phyloP scores from a whole-genome alignment of 2,329 filamentous ascomycete genomes.

The Cryoendolithus antarcticus region DNA sequence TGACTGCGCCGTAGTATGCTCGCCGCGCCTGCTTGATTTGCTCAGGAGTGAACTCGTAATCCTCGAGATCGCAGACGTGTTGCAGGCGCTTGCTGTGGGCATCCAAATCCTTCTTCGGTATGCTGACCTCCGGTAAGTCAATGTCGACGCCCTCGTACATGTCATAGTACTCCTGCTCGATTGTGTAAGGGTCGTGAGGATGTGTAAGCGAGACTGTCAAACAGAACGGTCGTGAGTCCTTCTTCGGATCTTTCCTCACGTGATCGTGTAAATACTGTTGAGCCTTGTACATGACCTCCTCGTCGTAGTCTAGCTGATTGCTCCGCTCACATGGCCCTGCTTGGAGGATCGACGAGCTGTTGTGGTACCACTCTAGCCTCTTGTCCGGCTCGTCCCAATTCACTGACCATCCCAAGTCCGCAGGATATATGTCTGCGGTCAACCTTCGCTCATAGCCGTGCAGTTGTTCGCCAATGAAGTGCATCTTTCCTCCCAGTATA shows the following conservation, averaged over 20 bases:
- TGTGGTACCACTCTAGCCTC: slow-evolving; percentile 90
- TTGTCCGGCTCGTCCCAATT: slow-evolving; percentile 86
- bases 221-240: slow-evolving; percentile 56
- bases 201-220: slow-evolving; percentile 89
- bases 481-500: slow-evolving; percentile 88
- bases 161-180: slow-evolving; percentile 89
- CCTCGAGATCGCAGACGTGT: slow-evolving; percentile 77
- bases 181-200: slow-evolving; percentile 89
- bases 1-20: slow-evolving; percentile 86
- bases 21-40: slow-evolving; percentile 75
- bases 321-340: slow-evolving; percentile 79
- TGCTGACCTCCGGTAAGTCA: slow-evolving; percentile 62
- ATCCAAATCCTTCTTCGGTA: slow-evolving; percentile 72
- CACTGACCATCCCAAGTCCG: slow-evolving; percentile 86
- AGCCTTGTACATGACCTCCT: slow-evolving; percentile 88
- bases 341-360: slow-evolving; percentile 84
- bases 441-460: slow-evolving; percentile 87
- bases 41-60: slow-evolving; percentile 69
- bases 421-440: slow-evolving; percentile 92
- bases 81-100: slow-evolving; percentile 76
- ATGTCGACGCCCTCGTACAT: slow-evolving; percentile 83
- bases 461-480: slow-evolving; percentile 88
- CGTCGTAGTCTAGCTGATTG: slow-evolving; percentile 92
- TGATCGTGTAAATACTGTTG: slow-evolving; percentile 85
- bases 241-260: slow-evolving; percentile 64